These are phyloP conservation scores for Grosmannia huntii DNA, from an alignment of 2,329 filamentous ascomycete genomes.

Conservation along the genomic window DNA sequence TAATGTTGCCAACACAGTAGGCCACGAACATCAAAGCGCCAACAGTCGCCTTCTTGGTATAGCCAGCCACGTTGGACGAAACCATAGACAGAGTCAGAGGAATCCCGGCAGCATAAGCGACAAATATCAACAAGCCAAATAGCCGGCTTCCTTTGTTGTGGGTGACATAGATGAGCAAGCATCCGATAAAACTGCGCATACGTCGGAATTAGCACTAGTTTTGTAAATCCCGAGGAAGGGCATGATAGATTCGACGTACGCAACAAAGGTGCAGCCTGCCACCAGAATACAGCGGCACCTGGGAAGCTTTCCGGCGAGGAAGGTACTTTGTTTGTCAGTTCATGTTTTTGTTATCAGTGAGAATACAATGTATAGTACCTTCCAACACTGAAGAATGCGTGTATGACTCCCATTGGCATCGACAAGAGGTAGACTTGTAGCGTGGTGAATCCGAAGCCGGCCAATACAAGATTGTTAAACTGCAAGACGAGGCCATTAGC, in stretches of 20 bases:
- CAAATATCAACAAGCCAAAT: neutral
- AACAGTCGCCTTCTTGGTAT: slow-evolving; percentile 52
- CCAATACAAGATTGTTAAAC: slow-evolving; percentile 46
- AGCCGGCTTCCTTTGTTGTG: neutral
- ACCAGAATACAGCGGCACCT: neutral
- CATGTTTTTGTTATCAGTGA: neutral
- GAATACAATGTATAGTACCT: neutral
- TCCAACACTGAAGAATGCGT: slow-evolving; percentile 16
- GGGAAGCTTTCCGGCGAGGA: neutral
- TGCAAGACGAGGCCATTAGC: neutral
- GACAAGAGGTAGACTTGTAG: slow-evolving; percentile 23
- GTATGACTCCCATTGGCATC: slow-evolving; percentile 44
- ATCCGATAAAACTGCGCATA: neutral
- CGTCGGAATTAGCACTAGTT: neutral
- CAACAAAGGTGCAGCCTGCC: neutral
- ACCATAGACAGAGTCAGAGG: slow-evolving; percentile 24
- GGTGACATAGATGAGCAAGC: neutral
- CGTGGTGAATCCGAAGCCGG: slow-evolving; percentile 38
- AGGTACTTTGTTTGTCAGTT: neutral
- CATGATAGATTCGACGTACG: neutral
- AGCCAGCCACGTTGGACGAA: slow-evolving; percentile 38
- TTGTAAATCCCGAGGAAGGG: no score
- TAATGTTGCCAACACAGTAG: slow-evolving; percentile 47
- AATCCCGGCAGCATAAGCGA: neutral
- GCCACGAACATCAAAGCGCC: slow-evolving; percentile 48